These are phyloP conservation scores for Taiozyma sp. DNA, from an alignment of 1,139 yeast species.

Conservation along the genomic window DNA sequence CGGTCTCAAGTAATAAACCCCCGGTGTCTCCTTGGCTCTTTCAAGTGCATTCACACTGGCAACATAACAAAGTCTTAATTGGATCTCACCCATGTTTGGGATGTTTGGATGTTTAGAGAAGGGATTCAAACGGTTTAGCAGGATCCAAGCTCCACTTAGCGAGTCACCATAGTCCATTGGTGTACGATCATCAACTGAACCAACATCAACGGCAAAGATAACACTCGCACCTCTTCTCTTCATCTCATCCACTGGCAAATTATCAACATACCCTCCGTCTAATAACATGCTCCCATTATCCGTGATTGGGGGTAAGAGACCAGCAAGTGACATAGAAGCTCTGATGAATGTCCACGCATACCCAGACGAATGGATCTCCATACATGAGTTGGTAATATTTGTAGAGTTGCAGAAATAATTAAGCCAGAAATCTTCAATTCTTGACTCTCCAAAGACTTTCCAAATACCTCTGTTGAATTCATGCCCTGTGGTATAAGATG, in stretches of 20 bases:
- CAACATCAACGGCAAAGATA: constrained; percentile 95
- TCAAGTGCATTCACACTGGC: constrained; percentile 93
- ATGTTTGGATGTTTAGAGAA: constrained; percentile 83
- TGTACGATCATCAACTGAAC: constrained; percentile 87
- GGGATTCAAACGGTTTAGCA: constrained; percentile 86
- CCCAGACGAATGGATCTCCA: constrained; percentile 92
- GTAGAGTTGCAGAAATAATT: constrained; percentile 87
- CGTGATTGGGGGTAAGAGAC: constrained; percentile 83
- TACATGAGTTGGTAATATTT: constrained; percentile 91
- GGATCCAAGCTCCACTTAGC: constrained; percentile 86
- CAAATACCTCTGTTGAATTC: constrained; percentile 95
- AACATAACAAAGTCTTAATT: constrained; percentile 88
- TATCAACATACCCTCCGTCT: constrained; percentile 96
- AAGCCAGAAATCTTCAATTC: constrained; percentile 96
- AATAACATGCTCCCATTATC: constrained; percentile 89
- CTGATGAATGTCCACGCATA: constrained; percentile 94
- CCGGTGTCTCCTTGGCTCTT: constrained; percentile 77
- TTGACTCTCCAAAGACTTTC: constrained; percentile 89
- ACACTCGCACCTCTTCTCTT: constrained; percentile 80
- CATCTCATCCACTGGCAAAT: constrained; percentile 91
- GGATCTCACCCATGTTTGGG: constrained; percentile 94
- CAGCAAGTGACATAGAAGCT: constrained; percentile 97
- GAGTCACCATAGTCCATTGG: constrained; percentile 94
- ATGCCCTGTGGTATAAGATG: constrained; percentile 94
- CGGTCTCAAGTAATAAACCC: constrained; percentile 88